Evolutionary conservation across 2,329 filamentous ascomycete genomes (phyloP), one percentile per base, ranked within the genome.

Genomic region (Malbranchea zuffiana): DNA sequence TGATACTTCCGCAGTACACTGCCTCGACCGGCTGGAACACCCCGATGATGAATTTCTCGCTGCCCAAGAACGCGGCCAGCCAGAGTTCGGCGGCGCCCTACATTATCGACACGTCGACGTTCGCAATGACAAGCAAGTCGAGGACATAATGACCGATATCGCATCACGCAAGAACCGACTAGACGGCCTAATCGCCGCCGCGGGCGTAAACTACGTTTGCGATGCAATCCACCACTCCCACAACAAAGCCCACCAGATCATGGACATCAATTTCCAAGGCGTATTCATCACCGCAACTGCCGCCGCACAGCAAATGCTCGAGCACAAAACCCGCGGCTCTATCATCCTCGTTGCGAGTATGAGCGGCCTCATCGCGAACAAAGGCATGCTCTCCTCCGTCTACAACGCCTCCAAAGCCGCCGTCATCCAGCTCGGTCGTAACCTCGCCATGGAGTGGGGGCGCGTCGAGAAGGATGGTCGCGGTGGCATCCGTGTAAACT

Each of bases 321-420:
- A 34, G 2, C 23, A 27, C 11, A 31, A 35, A 8, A 32, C 24
- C 13, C 32, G 15, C 10, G 68, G 65, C 10, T 66, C 63, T 2
- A 69, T 71, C 35, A 53, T 69, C 4, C 52, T 72, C 6, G 53
- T 72, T 2, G 68, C 66, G 0, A 67, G 63, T 42, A 72, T 72
- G 66, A 67, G 63, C 40, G 68, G 66, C 0, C 47, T 63, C 6
- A 60, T 67, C 31, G 65, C 66, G 7, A 69, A 69, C 50, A 67
- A 67, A 50, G 66, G 62, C 12, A 53, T 62, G 52, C 54, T 47
- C 8, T 55, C 47, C 4, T 54, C 60, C 3, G 56, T 61, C 0
- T 74, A 74, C 54, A 73, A 72, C 48, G 59, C 67, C 0, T 71
- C 66, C 39, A 74, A 74, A 52, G 63, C 69, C 0, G 70, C 66